Evolutionary conservation across 257 asterid genomes (phyloP), one percentile per base, ranked within the genome.

Genomic region (Nicotiana tomentosiformis): DNA sequence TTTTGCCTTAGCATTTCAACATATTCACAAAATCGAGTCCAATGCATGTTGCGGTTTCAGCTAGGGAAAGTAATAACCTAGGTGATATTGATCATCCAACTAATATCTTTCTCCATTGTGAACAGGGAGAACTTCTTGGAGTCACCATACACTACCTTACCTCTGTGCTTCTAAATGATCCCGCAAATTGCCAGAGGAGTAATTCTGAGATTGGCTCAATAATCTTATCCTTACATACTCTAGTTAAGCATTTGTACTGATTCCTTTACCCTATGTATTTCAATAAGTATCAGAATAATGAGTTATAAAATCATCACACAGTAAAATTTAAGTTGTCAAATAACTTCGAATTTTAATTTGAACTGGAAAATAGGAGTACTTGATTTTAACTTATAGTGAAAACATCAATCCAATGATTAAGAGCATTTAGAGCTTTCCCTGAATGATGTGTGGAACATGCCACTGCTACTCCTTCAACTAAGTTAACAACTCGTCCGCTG

Each of bases 331-430:
- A 51, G 57, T 12, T 51, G 14, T 39, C 3, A 39, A 39, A 6
- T 39, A 39, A 39, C 7, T 39, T 39, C 0, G 2, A 12, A 12
- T 37, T 37, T 37, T 35, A 37, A 37, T 37, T 37, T 37, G 49
- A 39, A 39, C 49, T 7, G 51, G 11, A 43, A 43, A 43, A 43
- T 8, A 8, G 0, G 51, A 43, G 2, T 39, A 39, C 2, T 32
- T 39, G 4, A 39, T 39, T 7, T 4, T 30, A 26, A 69, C 87
- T 68, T 87, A 85, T 90, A 37, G 77, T 86, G 32, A 90, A 86
- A 76, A 85, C 39, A n/a, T 60, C 55, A 81, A 39, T 7, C 49
- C 2, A 7, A 7, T 39, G 10, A 39, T 39, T 39, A 7, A 39
- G 49, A 39, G 10, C 10, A 39, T 39, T 39, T 1, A 7, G 49